These are phyloP conservation scores for Debaryomycetaceae sp. DNA, from an alignment of 1,139 yeast species.

Conservation along the genomic window DNA sequence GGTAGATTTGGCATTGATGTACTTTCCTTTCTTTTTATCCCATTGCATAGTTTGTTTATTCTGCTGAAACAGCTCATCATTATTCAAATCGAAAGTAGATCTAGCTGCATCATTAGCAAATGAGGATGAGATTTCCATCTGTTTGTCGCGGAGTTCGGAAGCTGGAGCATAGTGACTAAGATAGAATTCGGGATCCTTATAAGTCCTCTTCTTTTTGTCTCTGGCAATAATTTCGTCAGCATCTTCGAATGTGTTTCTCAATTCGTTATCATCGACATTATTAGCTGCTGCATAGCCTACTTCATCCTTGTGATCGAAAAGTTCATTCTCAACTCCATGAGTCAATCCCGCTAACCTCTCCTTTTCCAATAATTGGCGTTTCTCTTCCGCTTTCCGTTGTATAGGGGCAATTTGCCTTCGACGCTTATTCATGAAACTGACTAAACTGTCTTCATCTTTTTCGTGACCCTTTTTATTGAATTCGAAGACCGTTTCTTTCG, in stretches of 20 bases:
- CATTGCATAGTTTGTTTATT: constrained; percentile 78
- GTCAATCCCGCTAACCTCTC: constrained; percentile 76
- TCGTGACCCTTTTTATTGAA: constrained; percentile 54
- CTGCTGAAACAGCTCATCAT: constrained; percentile 68
- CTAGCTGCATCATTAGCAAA: constrained; percentile 81
- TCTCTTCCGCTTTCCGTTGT: constrained; percentile 73
- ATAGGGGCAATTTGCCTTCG: constrained; percentile 86
- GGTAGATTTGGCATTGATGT: constrained; percentile 74
- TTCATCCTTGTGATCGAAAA: constrained; percentile 53
- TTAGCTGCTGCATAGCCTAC: constrained; percentile 45
- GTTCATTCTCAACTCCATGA: constrained; percentile 71
- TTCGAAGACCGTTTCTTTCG: constrained; percentile 93
- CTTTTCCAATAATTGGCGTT: constrained; percentile 63
- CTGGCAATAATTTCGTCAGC: constrained; percentile 47
- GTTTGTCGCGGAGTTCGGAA: constrained; percentile 79
- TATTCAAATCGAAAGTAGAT: constrained; percentile 82
- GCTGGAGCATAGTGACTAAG: constrained; percentile 90
- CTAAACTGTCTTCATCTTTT: constrained; percentile 61
- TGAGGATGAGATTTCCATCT: constrained; percentile 56
- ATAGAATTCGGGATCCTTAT: constrained; percentile 78
- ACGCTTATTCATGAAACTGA: constrained; percentile 81
- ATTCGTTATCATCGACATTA: constrained; percentile 45
- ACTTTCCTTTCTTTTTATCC: constrained; percentile 94
- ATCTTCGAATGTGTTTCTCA: constrained; percentile 57
- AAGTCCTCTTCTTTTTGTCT: constrained; percentile 42